Conservation (phyloP, 805 yeast species). For the Wickerhamiella parazyma region DNA sequence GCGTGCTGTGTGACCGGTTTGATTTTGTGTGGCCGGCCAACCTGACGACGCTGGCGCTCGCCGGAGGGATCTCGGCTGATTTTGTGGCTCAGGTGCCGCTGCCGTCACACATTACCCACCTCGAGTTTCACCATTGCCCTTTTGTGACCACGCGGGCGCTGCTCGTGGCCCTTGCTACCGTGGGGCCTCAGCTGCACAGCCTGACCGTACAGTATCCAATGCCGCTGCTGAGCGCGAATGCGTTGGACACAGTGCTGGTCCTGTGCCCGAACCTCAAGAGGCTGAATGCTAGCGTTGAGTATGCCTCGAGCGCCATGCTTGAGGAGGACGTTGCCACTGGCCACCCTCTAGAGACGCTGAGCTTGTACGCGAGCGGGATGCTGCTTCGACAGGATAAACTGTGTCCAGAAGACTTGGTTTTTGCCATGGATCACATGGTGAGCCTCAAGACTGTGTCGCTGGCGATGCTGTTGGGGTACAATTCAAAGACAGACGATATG, state of each 20-base stretch:
- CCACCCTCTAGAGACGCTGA: conserved; percentile 46
- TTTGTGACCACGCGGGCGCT: conserved; percentile 51
- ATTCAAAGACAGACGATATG: conserved; percentile 35
- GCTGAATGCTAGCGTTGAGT: conserved; percentile 67
- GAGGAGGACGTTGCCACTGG: conserved; percentile 24
- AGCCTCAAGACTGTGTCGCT: conserved; percentile 47
- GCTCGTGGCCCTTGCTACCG: conserved; percentile 41
- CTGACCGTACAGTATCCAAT: conserved; percentile 73
- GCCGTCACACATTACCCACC: conserved; percentile 53
- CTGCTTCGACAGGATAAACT: conserved; percentile 70
- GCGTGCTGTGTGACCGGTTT: conserved; percentile 45
- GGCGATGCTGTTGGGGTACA: conserved; percentile 77
- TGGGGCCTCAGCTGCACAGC: conserved; percentile 52
- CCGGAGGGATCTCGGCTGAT: conserved; percentile 82
- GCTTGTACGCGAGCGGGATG: conserved; percentile 70
- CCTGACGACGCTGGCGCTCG: conserved; percentile 54
- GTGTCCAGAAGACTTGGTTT: conserved; percentile 77
- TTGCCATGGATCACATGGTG: conserved; percentile 76
- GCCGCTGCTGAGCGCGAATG: conserved; percentile 59
- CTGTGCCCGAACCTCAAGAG: conserved; percentile 61
- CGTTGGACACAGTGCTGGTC: conserved; percentile 58
- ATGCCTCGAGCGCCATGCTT: conserved; percentile 38
- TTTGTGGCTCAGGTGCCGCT: conserved; percentile 58
- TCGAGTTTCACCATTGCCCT: conserved; percentile 86
- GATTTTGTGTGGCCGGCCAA: conserved; percentile 68